phyloP scores from a whole-genome alignment of 2,329 filamentous ascomycete species.

The Diaporthe destruens region DNA sequence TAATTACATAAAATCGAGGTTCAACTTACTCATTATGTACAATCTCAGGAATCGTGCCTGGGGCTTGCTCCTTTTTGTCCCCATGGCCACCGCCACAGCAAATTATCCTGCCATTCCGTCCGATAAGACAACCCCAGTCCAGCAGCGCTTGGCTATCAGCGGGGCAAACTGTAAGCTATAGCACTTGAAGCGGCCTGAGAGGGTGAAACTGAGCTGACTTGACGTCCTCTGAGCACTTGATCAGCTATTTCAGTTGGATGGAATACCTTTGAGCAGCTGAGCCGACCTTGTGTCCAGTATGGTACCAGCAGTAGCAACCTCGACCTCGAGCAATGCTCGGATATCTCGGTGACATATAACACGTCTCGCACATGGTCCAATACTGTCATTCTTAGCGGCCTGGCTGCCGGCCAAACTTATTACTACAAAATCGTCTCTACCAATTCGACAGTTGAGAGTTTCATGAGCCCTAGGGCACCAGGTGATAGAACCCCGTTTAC shows the following conservation, averaged over 20 bases:
- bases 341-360: conserved; percentile 39
- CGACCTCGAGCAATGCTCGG: conserved; percentile 29
- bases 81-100: conserved; percentile 18
- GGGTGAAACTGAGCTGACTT: conserved; percentile 52
- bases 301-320: conserved; percentile 34
- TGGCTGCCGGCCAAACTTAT: conserved; percentile 67
- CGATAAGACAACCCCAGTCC: conserved; percentile 39
- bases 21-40: conserved; percentile 11
- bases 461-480: conserved; percentile 64
- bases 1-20: not conserved
- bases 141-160: conserved; percentile 40
- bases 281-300: conserved; percentile 39
- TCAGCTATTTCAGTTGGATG: conserved; percentile 48
- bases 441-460: conserved; percentile 66
- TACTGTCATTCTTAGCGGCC: conserved; percentile 41
- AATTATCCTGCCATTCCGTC: conserved; percentile 38
- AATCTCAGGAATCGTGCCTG: not conserved
- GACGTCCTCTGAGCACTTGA: conserved; percentile 57
- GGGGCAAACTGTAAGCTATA: conserved; percentile 37
- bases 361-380: conserved; percentile 41
- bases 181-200: conserved; percentile 49
- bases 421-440: conserved; percentile 71
- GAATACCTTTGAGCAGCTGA: conserved; percentile 39
- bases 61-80: conserved; percentile 18
- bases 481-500: conserved; percentile 68